These are phyloP conservation scores for Aquilaria sinensis DNA, from an alignment of 345 rosid species.

Conservation along the genomic window DNA sequence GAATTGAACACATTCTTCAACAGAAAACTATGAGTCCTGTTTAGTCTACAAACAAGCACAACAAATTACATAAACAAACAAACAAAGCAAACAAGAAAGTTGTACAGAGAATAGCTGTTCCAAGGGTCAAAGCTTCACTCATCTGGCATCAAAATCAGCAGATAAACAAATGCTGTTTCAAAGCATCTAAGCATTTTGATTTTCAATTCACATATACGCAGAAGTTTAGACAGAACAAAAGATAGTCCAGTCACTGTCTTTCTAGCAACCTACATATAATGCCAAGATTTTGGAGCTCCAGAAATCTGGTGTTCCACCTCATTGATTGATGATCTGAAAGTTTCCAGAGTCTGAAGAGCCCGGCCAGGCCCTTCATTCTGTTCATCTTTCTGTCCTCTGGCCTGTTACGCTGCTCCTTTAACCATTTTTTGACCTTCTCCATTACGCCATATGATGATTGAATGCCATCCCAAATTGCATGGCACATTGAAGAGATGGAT, in stretches of 20 bases:
- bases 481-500: conserved; percentile 28
- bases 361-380: conserved; percentile 50
- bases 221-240: conserved; percentile 39
- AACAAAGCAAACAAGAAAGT: neutral
- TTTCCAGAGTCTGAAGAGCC: conserved; percentile 51
- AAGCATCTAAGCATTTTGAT: conserved; percentile 36
- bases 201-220: conserved; percentile 60
- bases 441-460: conserved; percentile 31
- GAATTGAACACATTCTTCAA: neutral
- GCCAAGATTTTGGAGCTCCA: conserved; percentile 59
- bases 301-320: conserved; percentile 45
- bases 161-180: conserved; percentile 37
- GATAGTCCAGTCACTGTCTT: conserved; percentile 44
- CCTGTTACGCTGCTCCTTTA: conserved; percentile 33
- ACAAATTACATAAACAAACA: no score
- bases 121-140: neutral
- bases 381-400: conserved; percentile 44
- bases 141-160: conserved; percentile 6
- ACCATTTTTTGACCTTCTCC: conserved; percentile 54
- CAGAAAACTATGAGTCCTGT: neutral
- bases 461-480: conserved; percentile 45
- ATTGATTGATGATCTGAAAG: conserved; percentile 26
- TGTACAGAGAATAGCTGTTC: neutral
- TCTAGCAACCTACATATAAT: conserved; percentile 42
- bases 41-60: conserved; percentile 7